phyloP scores from a whole-genome alignment of 306 rosid species.

The Cicer pinnatifidum region DNA sequence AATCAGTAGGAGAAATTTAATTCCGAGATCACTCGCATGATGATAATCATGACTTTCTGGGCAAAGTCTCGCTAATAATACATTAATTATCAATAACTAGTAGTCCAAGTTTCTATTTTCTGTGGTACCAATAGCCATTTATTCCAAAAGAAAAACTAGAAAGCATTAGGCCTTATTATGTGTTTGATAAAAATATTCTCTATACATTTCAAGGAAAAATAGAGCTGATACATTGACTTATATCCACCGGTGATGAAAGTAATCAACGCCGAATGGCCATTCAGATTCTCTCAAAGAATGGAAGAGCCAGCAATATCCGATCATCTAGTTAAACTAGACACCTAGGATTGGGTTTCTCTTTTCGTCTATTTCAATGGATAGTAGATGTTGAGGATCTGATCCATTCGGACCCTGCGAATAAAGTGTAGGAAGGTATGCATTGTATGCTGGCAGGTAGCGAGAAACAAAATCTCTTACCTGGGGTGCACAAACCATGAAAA shows the following conservation, averaged over 20 bases:
- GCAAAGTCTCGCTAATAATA: background rate
- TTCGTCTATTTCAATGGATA: slow-evolving; percentile 85
- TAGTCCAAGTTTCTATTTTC: background rate
- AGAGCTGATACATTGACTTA: slow-evolving; percentile 40
- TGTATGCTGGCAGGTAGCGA: slow-evolving; percentile 89
- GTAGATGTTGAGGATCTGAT: slow-evolving; percentile 69
- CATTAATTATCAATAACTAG: slow-evolving; percentile 24
- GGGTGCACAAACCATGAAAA: slow-evolving; percentile 38
- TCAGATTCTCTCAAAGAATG: slow-evolving; percentile 45
- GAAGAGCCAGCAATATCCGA: slow-evolving; percentile 38
- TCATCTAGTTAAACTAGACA: slow-evolving; percentile 32
- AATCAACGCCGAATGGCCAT: slow-evolving; percentile 29
- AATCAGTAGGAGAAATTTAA: background rate
- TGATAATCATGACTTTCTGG: background rate
- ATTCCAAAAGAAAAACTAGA: slow-evolving; percentile 34
- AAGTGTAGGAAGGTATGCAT: slow-evolving; percentile 91
- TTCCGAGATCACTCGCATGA: background rate
- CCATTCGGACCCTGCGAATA: slow-evolving; percentile 87
- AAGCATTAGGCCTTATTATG: slow-evolving; percentile 28
- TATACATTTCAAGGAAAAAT: slow-evolving; percentile 40
- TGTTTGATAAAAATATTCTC: slow-evolving; percentile 30
- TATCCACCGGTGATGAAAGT: slow-evolving; percentile 24
- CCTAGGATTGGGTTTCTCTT: slow-evolving; percentile 84
- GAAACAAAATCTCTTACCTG: slow-evolving; percentile 94
- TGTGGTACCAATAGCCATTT: slow-evolving; percentile 17